phyloP scores from a whole-genome alignment of 805 yeast genomes.

The Pichia occidentalis region DNA sequence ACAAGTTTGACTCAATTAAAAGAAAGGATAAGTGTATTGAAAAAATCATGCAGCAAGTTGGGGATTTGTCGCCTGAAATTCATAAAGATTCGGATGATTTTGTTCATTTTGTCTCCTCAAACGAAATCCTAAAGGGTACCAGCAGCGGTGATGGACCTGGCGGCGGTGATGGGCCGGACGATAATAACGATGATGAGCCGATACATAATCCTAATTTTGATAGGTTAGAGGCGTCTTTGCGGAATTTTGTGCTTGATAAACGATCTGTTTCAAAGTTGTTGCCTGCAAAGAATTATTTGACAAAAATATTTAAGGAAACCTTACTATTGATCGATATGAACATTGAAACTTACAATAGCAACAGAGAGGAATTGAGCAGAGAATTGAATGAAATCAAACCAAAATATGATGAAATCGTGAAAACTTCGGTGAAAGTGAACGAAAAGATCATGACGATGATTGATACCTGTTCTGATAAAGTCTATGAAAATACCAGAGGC shows the following conservation, averaged over 20 bases:
- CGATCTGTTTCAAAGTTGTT: constrained; percentile 81
- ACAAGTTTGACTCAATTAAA: constrained; percentile 79
- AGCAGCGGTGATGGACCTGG: constrained; percentile 32
- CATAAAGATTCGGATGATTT: constrained; percentile 83
- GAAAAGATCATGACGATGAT: constrained; percentile 56
- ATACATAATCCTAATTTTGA: constrained; percentile 64
- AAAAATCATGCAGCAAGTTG: constrained; percentile 78
- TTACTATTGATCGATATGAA: constrained; percentile 56
- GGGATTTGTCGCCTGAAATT: constrained; percentile 82
- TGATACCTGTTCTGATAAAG: constrained; percentile 51
- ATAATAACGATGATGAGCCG: constrained; percentile 14
- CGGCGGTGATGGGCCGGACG: constrained; percentile 19
- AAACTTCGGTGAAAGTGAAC: constrained; percentile 45
- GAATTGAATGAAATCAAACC: constrained; percentile 60
- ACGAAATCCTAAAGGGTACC: constrained; percentile 34
- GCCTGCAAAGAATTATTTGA: constrained; percentile 86
- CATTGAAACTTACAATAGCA: constrained; percentile 44
- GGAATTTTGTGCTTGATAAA: constrained; percentile 83
- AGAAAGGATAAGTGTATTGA: constrained; percentile 75
- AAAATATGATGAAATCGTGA: constrained; percentile 46
- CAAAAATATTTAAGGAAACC: constrained; percentile 64
- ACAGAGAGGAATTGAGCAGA: constrained; percentile 38
- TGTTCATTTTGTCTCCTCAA: constrained; percentile 84
- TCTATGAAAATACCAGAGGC: constrained; percentile 54
- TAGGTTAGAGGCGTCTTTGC: constrained; percentile 72